Conservation (phyloP, 2,329 filamentous ascomycete genomes). For the Colletotrichum cereale region DNA sequence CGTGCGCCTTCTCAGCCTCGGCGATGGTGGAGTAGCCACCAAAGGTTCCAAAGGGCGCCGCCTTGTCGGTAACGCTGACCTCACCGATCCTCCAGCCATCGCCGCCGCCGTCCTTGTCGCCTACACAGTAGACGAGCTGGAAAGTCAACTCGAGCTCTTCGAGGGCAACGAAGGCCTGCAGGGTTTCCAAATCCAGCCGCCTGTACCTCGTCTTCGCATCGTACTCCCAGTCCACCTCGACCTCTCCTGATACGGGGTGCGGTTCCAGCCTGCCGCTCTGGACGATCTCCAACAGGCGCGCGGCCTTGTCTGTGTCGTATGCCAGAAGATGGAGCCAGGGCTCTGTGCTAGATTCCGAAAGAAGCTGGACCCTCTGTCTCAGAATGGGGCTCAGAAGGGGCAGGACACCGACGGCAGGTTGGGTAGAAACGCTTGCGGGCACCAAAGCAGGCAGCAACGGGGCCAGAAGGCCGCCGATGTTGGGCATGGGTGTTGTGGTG, state of each 20-base stretch:
- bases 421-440: conserved; percentile 68
- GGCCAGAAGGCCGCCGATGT: conserved; percentile 62
- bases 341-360: conserved; percentile 70
- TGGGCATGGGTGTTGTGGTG: conserved; percentile 44
- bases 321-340: conserved; percentile 81
- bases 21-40: conserved; percentile 63
- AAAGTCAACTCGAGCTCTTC: conserved; percentile 73
- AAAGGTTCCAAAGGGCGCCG: conserved; percentile 67
- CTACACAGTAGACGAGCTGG: conserved; percentile 77
- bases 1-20: conserved; percentile 72
- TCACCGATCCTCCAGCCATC: conserved; percentile 81
- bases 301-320: conserved; percentile 71
- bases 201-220: conserved; percentile 74
- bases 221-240: conserved; percentile 78
- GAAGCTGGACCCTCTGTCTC: conserved; percentile 73
- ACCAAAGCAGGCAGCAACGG: conserved; percentile 72
- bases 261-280: conserved; percentile 76
- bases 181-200: conserved; percentile 80
- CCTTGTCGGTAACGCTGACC: conserved; percentile 70
- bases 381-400: conserved; percentile 75
- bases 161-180: conserved; percentile 75
- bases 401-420: conserved; percentile 68
- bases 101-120: conserved; percentile 70
- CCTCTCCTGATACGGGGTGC: conserved; percentile 84
- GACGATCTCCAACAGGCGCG: conserved; percentile 71